Evolutionary conservation across 495 filamentous ascomycete genomes (phyloP).

Genomic region (Penicillium waksmanii): DNA sequence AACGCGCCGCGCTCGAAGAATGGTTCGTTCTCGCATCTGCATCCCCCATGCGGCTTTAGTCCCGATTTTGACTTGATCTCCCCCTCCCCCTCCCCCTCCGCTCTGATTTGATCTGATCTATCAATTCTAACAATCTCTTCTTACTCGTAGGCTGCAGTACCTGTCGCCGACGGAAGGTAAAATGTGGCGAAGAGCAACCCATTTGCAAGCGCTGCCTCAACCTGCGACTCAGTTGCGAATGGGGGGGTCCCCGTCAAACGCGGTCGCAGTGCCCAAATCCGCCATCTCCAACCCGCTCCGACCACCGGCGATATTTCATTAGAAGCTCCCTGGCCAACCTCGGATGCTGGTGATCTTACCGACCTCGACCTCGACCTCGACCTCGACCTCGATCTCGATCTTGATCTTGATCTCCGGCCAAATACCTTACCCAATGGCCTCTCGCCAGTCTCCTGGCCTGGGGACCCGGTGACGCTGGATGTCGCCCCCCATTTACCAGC

Average conservation of each 20-base stretch:
- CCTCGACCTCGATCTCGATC: slow-evolving; percentile 5
- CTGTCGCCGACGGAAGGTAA: slow-evolving; percentile 59
- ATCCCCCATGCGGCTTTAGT: slow-evolving; percentile 1
- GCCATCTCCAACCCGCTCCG: slow-evolving; percentile 38
- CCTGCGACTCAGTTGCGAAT: slow-evolving; percentile 40
- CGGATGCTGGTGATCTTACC: slow-evolving; percentile 15
- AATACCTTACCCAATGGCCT: not conserved
- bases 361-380: slow-evolving; percentile 18
- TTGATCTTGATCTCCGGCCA: not conserved
- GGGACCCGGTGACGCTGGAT: slow-evolving; percentile 15
- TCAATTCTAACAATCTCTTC: not conserved
- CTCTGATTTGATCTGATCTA: not conserved
- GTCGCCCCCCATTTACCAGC: slow-evolving; percentile 7
- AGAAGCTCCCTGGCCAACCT: slow-evolving; percentile 16
- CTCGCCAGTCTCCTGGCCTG: slow-evolving; percentile 29
- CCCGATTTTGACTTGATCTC: slow-evolving; percentile 16
- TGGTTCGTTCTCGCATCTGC: slow-evolving; percentile 29
- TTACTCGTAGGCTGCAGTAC: slow-evolving; percentile 54
- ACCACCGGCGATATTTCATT: slow-evolving; percentile 1
- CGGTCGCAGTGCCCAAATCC: slow-evolving; percentile 32
- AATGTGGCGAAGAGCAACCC: slow-evolving; percentile 58
- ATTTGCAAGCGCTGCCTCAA: slow-evolving; percentile 50
- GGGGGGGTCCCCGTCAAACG: slow-evolving; percentile 43
- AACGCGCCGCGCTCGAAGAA: slow-evolving; percentile 53
- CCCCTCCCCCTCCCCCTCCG: not conserved